A percentile compares a stretch with the other conserved stretches of the same genome.
phyloP scores from a whole-genome alignment of 192 early-diverging fungal species.

The Phycomyces blakesleeanus region DNA sequence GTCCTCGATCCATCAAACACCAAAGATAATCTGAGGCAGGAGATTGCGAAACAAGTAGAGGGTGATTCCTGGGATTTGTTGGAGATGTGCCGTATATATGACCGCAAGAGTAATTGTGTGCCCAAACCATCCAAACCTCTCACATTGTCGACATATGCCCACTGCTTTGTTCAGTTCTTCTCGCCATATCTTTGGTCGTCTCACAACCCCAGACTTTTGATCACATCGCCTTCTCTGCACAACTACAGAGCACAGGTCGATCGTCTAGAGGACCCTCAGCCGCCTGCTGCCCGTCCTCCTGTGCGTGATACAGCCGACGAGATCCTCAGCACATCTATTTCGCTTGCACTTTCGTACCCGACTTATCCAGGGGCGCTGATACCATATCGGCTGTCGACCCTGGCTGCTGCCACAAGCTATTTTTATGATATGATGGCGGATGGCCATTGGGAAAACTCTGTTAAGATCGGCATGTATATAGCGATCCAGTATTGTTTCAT shows the following conservation, averaged over 20 bases:
- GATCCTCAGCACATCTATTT: conserved; percentile 6
- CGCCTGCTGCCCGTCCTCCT: conserved; percentile 4
- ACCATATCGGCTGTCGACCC: conserved; percentile 11
- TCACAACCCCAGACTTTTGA: neutral
- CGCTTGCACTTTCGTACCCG: conserved; percentile 9
- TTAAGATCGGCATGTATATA: conserved; percentile 27
- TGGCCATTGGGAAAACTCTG: conserved; percentile 20
- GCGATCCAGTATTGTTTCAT: conserved; percentile 25
- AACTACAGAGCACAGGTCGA: neutral
- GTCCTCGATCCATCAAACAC: neutral
- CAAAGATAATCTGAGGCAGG: neutral
- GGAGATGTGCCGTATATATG: conserved; percentile 12
- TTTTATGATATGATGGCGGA: conserved; percentile 26
- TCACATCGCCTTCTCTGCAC: neutral
- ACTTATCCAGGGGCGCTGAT: neutral
- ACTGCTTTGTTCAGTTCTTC: conserved; percentile 11
- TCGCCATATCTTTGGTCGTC: conserved; percentile 15
- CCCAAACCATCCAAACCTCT: conserved; percentile 11
- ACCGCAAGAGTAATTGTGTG: conserved; percentile 1
- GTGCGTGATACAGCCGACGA: conserved; percentile 8
- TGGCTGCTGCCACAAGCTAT: conserved; percentile 6
- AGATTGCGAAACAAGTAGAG: conserved; percentile 9
- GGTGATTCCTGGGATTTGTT: conserved; percentile 21
- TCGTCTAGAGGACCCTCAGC: conserved; percentile 20
- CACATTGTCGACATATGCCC: conserved; percentile 13